phyloP scores from a whole-genome alignment of 164 flowering plant genomes.

The Annona squamosa region DNA sequence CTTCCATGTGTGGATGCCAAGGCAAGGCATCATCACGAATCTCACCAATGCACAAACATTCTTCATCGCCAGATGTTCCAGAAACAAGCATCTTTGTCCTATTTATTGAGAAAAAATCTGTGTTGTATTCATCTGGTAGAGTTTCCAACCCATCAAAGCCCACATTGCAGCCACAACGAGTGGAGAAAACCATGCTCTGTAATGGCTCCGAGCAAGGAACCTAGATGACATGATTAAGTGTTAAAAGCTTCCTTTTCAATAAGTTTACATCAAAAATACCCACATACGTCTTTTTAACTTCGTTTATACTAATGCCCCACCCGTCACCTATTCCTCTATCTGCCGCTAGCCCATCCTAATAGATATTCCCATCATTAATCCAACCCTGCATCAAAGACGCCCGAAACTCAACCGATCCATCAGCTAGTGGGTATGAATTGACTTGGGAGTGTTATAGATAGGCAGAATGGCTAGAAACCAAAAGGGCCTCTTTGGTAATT shows the following conservation, averaged over 20 bases:
- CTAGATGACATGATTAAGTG: background rate
- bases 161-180: constrained; percentile 3
- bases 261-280: too few relatives aligned
- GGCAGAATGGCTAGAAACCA: too few relatives aligned
- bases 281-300: too few relatives aligned
- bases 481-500: too few relatives aligned
- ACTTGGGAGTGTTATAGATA: too few relatives aligned
- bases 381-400: too few relatives aligned
- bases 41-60: constrained; percentile 11
- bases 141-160: background rate
- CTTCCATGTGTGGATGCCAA: background rate
- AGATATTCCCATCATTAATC: too few relatives aligned
- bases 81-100: constrained; percentile 17
- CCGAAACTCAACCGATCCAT: too few relatives aligned
- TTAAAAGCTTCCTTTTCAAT: background rate
- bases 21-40: constrained; percentile 11
- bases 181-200: constrained; percentile 14
- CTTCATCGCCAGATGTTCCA: constrained; percentile 2
- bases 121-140: constrained; percentile 2
- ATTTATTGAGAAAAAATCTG: constrained; percentile 19
- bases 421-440: too few relatives aligned
- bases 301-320: background rate
- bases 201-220: constrained; percentile 8
- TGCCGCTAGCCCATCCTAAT: too few relatives aligned
- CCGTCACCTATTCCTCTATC: background rate